phyloP scores from a whole-genome alignment of 768 basidiomycete genomes.

The Amyloporia xantha region DNA sequence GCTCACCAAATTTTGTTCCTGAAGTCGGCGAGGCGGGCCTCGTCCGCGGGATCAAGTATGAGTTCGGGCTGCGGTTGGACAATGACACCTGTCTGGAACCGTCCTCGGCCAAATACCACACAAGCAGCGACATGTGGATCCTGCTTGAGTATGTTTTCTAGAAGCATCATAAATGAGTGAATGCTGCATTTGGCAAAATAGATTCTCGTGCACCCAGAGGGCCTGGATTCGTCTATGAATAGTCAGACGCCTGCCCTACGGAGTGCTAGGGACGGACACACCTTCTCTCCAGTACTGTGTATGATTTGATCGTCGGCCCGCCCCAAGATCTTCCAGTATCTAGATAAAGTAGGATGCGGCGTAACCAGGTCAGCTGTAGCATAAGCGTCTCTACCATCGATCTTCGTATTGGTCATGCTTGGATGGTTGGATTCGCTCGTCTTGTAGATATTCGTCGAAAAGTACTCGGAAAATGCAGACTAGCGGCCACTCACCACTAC shows the following conservation, averaged over 20 bases:
- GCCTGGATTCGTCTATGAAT: constrained; percentile 30
- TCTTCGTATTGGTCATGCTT: constrained; percentile 26
- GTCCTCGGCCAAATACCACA: constrained; percentile 36
- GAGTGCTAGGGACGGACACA: constrained; percentile 3
- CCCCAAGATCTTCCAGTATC: constrained; percentile 33
- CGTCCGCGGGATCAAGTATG: constrained; percentile 28
- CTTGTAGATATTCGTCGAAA: not conserved
- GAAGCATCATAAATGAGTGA: not conserved
- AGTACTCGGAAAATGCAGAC: not conserved
- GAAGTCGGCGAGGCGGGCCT: constrained; percentile 24
- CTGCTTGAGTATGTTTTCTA: constrained; percentile 30
- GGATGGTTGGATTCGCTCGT: constrained; percentile 3
- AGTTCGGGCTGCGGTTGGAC: constrained; percentile 27
- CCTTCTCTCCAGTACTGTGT: constrained; percentile 36
- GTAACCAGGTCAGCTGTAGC: constrained; percentile 36
- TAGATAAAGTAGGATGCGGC: constrained; percentile 33
- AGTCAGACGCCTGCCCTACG: not conserved
- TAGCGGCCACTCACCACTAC: constrained; percentile 8
- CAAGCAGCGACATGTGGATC: constrained; percentile 28
- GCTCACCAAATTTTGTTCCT: constrained; percentile 30
- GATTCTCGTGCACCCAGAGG: constrained; percentile 22
- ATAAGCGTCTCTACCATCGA: constrained; percentile 27
- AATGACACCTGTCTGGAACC: constrained; percentile 33
- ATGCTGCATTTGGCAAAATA: constrained; percentile 6
- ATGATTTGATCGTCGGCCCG: constrained; percentile 42